phyloP scores from a whole-genome alignment of 352 stramenopile genomes.

The Phytophthora vignae region DNA sequence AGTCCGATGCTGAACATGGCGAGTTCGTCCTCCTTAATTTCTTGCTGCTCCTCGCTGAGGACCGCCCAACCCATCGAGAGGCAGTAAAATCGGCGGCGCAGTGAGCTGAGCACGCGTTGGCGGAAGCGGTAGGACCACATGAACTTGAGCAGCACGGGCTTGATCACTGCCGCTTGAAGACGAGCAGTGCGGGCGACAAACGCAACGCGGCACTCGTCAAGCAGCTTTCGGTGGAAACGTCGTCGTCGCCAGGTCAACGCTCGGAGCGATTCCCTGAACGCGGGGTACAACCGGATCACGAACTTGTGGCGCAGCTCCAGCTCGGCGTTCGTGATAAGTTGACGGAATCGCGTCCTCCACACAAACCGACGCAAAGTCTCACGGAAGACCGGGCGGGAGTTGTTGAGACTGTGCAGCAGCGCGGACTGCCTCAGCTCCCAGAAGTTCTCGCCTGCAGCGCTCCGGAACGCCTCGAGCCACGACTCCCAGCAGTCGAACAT shows the following conservation, averaged over 20 bases:
- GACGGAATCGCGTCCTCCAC: slow-evolving; percentile 28
- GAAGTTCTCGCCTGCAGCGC: slow-evolving; percentile 5
- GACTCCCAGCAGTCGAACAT: slow-evolving; percentile 24
- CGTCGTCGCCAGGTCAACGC: slow-evolving; percentile 23
- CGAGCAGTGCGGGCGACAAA: slow-evolving; percentile 10
- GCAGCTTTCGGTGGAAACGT: slow-evolving; percentile 25
- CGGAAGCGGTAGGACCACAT: slow-evolving; percentile 29
- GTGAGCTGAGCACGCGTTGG: slow-evolving; percentile 4
- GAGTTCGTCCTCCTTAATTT: slow-evolving; percentile 21
- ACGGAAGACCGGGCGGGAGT: slow-evolving; percentile 4
- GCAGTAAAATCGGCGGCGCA: slow-evolving; percentile 24
- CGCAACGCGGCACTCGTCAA: slow-evolving; percentile 19
- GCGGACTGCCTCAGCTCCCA: slow-evolving; percentile 5
- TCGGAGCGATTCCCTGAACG: slow-evolving; percentile 23
- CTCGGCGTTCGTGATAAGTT: slow-evolving; percentile 5
- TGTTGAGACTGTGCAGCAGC: slow-evolving; percentile 15
- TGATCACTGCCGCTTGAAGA: slow-evolving; percentile 3
- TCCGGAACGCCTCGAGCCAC: slow-evolving; percentile 16
- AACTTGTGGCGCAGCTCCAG: slow-evolving; percentile 20
- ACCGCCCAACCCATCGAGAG: slow-evolving; percentile 12
- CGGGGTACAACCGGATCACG: slow-evolving; percentile 9
- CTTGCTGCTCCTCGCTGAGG: slow-evolving; percentile 25
- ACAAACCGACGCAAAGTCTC: slow-evolving; percentile 23
- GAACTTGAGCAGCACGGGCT: slow-evolving; percentile 19
- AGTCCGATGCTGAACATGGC: slow-evolving; percentile 20